Conservation (phyloP, 441 rosid species). For the Flueggea neowawraea region DNA sequence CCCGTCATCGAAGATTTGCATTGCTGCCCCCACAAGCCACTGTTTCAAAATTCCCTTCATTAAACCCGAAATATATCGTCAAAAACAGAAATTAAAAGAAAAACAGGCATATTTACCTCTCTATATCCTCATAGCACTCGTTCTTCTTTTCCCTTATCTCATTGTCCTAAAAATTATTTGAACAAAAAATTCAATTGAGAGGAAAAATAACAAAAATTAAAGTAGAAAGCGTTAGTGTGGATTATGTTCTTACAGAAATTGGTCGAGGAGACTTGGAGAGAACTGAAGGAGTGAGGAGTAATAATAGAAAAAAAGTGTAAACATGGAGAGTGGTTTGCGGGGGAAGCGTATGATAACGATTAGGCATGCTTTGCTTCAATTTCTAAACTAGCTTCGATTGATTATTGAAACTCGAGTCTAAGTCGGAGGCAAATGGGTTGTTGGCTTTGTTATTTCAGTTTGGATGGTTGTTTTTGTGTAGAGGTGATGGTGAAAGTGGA, state of each 20-base stretch:
- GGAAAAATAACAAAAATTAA: background rate
- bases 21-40: constrained; percentile 86
- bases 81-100: constrained; percentile 1
- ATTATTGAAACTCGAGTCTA: too few relatives aligned
- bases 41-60: constrained; percentile 17
- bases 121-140: constrained; percentile 77
- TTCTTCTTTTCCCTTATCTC: constrained; percentile 68
- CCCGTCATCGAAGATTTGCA: constrained; percentile 69
- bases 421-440: too few relatives aligned
- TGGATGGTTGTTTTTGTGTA: too few relatives aligned
- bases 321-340: background rate
- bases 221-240: background rate
- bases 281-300: constrained; percentile 18
- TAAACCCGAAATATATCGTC: background rate
- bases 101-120: constrained; percentile 26
- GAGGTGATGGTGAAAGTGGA: too few relatives aligned
- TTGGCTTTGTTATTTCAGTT: too few relatives aligned
- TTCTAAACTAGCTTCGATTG: too few relatives aligned
- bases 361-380: too few relatives aligned
- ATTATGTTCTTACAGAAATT: constrained; percentile 40
- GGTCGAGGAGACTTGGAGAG: constrained; percentile 70
- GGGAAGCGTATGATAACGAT: background rate
- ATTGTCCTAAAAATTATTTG: constrained; percentile 36
- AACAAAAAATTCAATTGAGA: background rate
- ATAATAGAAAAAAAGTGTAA: constrained; percentile 5